Base-by-base conservation (phyloP, 768 basidiomycete genomes). In the Auricularia sp. region DNA sequence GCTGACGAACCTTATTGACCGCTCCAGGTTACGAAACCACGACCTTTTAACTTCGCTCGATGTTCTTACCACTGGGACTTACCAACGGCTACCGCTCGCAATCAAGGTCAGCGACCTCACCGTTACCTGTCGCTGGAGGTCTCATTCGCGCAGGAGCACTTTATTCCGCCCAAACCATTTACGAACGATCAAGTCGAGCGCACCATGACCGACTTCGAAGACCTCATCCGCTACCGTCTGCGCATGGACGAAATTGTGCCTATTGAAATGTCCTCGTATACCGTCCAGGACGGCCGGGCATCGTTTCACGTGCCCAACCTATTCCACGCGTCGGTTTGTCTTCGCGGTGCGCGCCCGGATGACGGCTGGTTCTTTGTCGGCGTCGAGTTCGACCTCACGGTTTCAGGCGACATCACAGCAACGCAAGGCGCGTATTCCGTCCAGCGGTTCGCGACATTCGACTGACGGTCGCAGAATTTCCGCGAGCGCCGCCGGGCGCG, bases 21-120 rank as follows among this genome's bases (percentile, higher is more conserved):
- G 29, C 29, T 18, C 34, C 70, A 93, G 95, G 71, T 82, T 93
- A 21, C 87, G 95, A 64, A 98, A 98, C 75, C 93, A 95, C 66
- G 96, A 98, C 74, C 78, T 98, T 29, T 81, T 94, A 3, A 96
- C 93, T 0, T 95, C 95, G 29, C 77, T 98, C 43, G 90, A 94
- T 68, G 90, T 98, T 63, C 79, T 97, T 36, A 90, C 90, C 1
- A 87, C 86, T 12, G 95, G 94, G 0, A 87, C 90, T 16, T 98
- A 98, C 71, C 79, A 85, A 44, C 81, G 92, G 34, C 82, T 98
- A 16, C 94, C 96, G 18, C 81, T 85, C 1, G 80, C 78, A 62
- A 88, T 96, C 72, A 91, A 90, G 84, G 39, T 39, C 7, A 7
- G 39, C 39, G 3, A 12, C 8, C 7, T 39, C 39, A 39, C 39